phyloP scores from a whole-genome alignment of 306 rosid genomes.

The Citrullus colocynthis region DNA sequence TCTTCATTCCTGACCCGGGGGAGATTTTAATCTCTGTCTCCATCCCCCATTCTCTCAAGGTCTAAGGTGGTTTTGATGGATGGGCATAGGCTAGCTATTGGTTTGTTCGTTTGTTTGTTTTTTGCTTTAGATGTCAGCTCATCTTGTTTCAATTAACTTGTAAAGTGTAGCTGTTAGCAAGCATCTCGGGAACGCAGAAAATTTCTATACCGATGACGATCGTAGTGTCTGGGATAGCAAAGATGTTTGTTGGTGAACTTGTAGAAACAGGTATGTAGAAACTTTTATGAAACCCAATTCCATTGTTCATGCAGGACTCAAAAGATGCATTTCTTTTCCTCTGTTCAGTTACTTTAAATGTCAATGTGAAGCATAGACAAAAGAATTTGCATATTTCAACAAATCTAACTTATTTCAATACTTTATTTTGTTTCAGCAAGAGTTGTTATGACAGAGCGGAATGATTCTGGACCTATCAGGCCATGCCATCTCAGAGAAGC shows the following conservation, averaged over 20 bases:
- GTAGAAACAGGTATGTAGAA: conserved; percentile 60
- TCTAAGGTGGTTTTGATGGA: neutral
- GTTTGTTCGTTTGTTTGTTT: neutral
- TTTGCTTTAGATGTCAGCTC: neutral
- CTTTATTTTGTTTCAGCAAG: conserved; percentile 35
- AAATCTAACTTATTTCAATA: neutral
- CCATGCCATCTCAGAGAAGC: conserved; percentile 95
- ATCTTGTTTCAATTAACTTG: neutral
- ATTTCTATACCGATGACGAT: conserved; percentile 82
- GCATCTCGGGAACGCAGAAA: conserved; percentile 80
- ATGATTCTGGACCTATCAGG: conserved; percentile 81
- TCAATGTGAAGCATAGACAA: neutral
- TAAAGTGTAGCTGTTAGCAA: conserved; percentile 50
- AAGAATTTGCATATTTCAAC: neutral
- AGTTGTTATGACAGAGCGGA: conserved; percentile 72
- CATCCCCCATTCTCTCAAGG: neutral
- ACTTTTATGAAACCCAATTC: neutral
- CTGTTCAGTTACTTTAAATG: neutral
- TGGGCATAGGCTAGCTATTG: too few species aligned
- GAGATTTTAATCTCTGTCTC: neutral
- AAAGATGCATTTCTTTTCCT: neutral
- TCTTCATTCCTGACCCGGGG: neutral
- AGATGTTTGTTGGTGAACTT: conserved; percentile 85
- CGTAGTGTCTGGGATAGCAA: conserved; percentile 89
- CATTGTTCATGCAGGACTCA: neutral